Evolutionary conservation across 2,329 filamentous ascomycete genomes (phyloP), one percentile per base, ranked within the genome.

Genomic region (Alternaria hordeiaustralica): DNA sequence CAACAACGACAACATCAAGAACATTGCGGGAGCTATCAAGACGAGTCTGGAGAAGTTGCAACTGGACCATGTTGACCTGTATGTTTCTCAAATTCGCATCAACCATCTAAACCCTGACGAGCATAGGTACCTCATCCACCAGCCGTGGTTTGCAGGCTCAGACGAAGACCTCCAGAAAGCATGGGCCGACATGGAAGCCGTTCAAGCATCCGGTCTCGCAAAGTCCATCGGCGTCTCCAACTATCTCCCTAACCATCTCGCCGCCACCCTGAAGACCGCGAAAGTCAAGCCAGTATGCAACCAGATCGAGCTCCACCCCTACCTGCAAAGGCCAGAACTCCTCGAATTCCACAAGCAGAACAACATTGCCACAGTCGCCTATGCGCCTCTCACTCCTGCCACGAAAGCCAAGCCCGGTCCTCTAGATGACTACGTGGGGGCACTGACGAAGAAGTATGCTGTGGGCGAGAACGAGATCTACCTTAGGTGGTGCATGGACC

Each of bases 291-390:
- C 89, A 1, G 87, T 87, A 2, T 85, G 86, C 69, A 91, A 92
- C 79, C 89, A 92, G 79, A 88, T 92, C 66, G 89, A 92, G 76
- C 88, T 88, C 55, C 89, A 92, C 76, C 88, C 89, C 2, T 90
- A 90, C 71, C 83, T 92, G 11, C 89, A 90, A 75, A 89, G 88
- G 74, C 80, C 81, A 2, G 82, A 86, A 18, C 79, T 92, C 26
- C 77, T 89, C 8, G 80, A 84, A 13, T 88, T 85, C 78, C 81
- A 84, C 77, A 83, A 82, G 71, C 70, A 81, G 61, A 76, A 84
- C 71, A 80, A 79, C 45, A 85, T 86, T 58, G 82, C 83, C 0
- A 85, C 84, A 2, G 72, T 78, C 5, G 84, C 83, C 0, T 86
- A 84, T 65, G 80, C 77, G 3, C 83, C 84, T 5, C 73, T 84